Percentiles rank a stretch among this genome's conserved stretches.
These are phyloP conservation scores for Mycosphaerella sp. DNA, from an alignment of 2,329 filamentous ascomycete species.

Conservation along the genomic window DNA sequence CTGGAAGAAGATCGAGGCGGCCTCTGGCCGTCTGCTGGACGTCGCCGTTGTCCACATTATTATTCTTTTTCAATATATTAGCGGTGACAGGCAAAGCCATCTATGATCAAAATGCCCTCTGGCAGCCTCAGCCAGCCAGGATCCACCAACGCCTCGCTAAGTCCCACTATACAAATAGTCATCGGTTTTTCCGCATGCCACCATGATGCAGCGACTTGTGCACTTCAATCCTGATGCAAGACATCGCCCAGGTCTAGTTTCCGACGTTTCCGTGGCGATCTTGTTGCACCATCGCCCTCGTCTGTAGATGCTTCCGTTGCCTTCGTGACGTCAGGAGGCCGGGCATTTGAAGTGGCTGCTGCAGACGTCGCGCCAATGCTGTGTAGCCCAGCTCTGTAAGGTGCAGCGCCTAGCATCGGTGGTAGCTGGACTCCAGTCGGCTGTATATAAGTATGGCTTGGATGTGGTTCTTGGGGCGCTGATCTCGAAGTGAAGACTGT, in stretches of 20 bases:
- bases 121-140: not conserved
- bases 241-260: conserved; percentile 33
- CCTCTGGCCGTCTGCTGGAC: no score
- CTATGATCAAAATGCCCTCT: not conserved
- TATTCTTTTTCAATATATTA: no score
- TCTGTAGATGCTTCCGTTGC: conserved; percentile 21
- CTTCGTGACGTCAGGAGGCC: not conserved
- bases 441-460: conserved; percentile 1
- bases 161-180: not conserved
- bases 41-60: no score
- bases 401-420: conserved; percentile 22
- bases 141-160: not conserved
- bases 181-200: not conserved
- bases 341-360: not conserved
- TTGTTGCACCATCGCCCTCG: conserved; percentile 16
- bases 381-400: not conserved
- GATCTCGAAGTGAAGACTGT: conserved; percentile 23
- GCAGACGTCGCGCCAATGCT: not conserved
- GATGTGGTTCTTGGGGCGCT: conserved; percentile 12
- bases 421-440: conserved; percentile 23
- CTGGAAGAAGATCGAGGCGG: no score
- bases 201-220: not conserved
- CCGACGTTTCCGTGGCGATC: conserved; percentile 26
- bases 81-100: not conserved
- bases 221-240: conserved; percentile 18